Percentiles rank a stretch among this genome's conserved stretches.
These are phyloP conservation scores for Dryas integrifolia DNA, from an alignment of 331 rosid genomes.

Conservation along the genomic window DNA sequence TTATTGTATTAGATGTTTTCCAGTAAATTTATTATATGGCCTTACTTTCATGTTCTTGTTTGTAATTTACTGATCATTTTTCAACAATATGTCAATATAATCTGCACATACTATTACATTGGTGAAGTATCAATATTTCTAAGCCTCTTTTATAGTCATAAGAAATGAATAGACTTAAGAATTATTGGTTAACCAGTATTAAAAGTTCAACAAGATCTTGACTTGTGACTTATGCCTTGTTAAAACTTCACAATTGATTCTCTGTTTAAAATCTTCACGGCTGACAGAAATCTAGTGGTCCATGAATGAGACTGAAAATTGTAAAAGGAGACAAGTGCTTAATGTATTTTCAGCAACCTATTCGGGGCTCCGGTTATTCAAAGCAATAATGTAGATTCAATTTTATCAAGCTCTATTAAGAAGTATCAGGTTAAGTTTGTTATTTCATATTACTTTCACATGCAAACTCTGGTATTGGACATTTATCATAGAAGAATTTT, in stretches of 20 bases:
- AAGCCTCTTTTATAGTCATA: neutral
- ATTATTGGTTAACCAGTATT: neutral
- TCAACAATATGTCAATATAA: neutral
- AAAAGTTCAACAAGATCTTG: neutral
- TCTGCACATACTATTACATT: neutral
- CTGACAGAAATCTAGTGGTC: neutral
- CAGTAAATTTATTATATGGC: neutral
- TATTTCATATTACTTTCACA: neutral
- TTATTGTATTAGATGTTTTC: conserved; percentile 4
- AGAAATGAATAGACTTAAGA: neutral
- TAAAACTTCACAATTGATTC: neutral
- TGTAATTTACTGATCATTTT: neutral
- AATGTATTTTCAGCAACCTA: too few species aligned
- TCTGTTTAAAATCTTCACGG: neutral
- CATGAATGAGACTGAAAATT: too few species aligned
- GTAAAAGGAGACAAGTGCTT: too few species aligned
- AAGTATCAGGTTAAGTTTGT: neutral
- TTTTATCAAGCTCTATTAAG: neutral
- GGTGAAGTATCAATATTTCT: neutral
- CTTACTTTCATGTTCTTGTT: neutral
- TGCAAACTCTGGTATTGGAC: neutral
- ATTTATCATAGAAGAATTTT: neutral
- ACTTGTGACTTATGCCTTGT: neutral
- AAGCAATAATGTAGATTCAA: neutral
- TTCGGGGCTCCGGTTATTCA: too few species aligned